phyloP scores from a whole-genome alignment of 805 yeast genomes.

The Ogataea dorogensis region DNA sequence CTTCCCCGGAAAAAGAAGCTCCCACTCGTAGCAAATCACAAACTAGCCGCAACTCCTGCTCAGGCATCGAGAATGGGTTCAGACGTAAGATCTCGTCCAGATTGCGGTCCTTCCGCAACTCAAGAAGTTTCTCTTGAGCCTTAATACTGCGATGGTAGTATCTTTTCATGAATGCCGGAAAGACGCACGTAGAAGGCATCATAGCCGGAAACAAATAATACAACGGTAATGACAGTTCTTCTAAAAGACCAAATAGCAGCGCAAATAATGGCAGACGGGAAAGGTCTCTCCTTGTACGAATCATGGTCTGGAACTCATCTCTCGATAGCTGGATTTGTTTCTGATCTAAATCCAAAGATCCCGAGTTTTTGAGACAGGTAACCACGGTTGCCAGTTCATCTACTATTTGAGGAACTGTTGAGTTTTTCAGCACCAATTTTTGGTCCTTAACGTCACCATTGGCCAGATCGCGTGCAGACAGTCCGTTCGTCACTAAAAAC shows the following conservation, averaged over 20 bases:
- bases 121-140: constrained; percentile 24
- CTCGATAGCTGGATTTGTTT: constrained; percentile 32
- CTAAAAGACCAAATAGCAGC: constrained; percentile 48
- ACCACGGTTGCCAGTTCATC: constrained; percentile 30
- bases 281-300: constrained; percentile 50
- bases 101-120: constrained; percentile 15
- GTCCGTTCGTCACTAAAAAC: constrained; percentile 30
- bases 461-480: constrained; percentile 25
- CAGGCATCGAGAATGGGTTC: constrained; percentile 49
- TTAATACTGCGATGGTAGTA: constrained; percentile 33
- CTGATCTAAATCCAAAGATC: constrained; percentile 10
- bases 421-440: constrained; percentile 16
- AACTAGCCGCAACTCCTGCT: constrained; percentile 35
- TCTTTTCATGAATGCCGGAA: constrained; percentile 46
- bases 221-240: constrained; percentile 55
- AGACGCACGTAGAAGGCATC: constrained; percentile 60
- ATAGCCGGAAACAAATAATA: constrained; percentile 53
- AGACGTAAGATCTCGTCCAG: constrained; percentile 32
- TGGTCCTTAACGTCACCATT: constrained; percentile 27
- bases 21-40: constrained; percentile 36
- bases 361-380: constrained; percentile 23
- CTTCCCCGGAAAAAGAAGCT: constrained; percentile 28
- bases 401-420: constrained; percentile 17
- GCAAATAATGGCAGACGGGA: constrained; percentile 59
- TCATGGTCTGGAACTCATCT: constrained; percentile 47